Evolutionary conservation across 768 basidiomycete species (phyloP).

Genomic region (Lepiota brunneoincarnata): DNA sequence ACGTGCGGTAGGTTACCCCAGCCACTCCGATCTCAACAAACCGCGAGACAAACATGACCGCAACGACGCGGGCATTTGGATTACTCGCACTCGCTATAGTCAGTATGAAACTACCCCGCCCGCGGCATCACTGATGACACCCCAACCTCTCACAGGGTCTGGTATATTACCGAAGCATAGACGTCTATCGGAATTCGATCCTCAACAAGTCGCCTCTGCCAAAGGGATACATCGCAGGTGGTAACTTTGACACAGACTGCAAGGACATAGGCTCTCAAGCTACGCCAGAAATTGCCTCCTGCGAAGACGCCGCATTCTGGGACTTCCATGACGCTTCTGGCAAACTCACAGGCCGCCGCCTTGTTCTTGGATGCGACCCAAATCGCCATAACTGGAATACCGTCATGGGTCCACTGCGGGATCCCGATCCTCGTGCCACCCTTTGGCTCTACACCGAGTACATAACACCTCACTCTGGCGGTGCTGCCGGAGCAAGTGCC

Average conservation of each 20-base stretch:
- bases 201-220: conserved; percentile 44
- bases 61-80: conserved; percentile 4
- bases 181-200: conserved; percentile 37
- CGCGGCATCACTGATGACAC: background rate
- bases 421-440: conserved; percentile 57
- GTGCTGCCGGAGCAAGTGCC: background rate
- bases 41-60: background rate
- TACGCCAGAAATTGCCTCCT: conserved; percentile 39
- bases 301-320: conserved; percentile 71
- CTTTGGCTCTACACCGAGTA: conserved; percentile 52
- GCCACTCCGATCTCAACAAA: background rate
- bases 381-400: conserved; percentile 69
- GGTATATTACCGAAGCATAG: conserved; percentile 43
- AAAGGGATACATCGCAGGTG: conserved; percentile 46
- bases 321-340: conserved; percentile 44
- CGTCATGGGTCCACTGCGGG: conserved; percentile 65
- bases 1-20: background rate
- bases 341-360: conserved; percentile 37
- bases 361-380: conserved; percentile 54
- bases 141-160: conserved; percentile 30
- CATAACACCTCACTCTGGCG: conserved; percentile 12
- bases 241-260: conserved; percentile 48
- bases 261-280: conserved; percentile 30
- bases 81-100: conserved; percentile 1
- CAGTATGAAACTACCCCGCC: background rate